phyloP scores from a whole-genome alignment of 192 early-diverging fungal genomes.

The Entrophospora sp. region DNA sequence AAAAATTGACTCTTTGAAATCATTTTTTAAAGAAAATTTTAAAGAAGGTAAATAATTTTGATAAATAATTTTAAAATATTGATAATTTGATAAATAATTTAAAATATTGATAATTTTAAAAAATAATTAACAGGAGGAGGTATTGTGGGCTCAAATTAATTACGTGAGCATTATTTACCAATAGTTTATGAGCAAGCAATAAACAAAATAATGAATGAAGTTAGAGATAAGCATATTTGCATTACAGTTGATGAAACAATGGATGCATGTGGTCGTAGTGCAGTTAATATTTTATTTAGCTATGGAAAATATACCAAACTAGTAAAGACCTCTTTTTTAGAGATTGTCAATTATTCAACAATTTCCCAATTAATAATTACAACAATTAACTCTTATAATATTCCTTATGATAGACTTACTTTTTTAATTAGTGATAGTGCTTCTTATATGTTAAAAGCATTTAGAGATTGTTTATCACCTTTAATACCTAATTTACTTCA shows the following conservation, averaged over 20 bases:
- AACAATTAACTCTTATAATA: neutral
- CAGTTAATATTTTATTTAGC: constrained; percentile 9
- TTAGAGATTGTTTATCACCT: neutral
- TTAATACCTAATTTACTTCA: neutral
- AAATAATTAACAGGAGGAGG: neutral
- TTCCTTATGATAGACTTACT: neutral
- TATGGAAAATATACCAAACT: neutral
- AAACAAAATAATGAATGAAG: neutral
- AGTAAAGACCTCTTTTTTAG: neutral
- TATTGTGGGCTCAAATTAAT: neutral
- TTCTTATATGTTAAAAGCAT: neutral
- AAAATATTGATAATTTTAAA: too few species aligned
- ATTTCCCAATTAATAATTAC: neutral
- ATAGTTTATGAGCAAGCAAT: neutral
- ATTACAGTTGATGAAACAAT: neutral
- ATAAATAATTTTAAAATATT: too few species aligned
- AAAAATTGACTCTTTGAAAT: too few species aligned
- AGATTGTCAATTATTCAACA: neutral
- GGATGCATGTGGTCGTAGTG: neutral
- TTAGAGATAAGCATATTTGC: neutral
- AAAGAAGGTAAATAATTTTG: neutral
- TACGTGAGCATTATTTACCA: neutral
- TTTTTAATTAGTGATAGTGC: constrained; percentile 7
- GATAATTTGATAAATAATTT: too few species aligned
- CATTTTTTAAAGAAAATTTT: neutral